phyloP scores from a whole-genome alignment of 2,329 filamentous ascomycete genomes.

The Trichoderma gracile region DNA sequence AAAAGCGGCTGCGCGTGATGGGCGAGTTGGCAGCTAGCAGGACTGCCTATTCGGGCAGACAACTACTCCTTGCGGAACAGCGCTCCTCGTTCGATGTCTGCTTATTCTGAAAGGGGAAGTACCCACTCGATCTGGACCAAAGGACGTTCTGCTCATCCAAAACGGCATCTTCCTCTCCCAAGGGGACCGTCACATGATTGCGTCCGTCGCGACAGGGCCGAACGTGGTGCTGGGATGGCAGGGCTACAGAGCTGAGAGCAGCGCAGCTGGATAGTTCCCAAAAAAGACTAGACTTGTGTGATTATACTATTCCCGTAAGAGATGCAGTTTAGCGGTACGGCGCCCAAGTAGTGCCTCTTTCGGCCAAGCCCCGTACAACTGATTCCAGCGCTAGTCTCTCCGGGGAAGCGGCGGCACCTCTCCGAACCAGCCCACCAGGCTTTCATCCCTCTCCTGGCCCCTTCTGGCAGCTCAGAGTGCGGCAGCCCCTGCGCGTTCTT shows the following conservation, averaged over 20 bases:
- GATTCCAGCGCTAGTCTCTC: slow-evolving; percentile 16
- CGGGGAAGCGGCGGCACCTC: slow-evolving; percentile 23
- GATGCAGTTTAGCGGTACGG: background rate
- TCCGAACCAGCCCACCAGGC: slow-evolving; percentile 22
- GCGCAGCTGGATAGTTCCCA: background rate
- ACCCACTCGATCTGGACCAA: slow-evolving; percentile 1
- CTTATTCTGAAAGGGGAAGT: slow-evolving; percentile 2
- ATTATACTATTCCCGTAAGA: background rate
- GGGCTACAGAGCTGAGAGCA: slow-evolving; percentile 19
- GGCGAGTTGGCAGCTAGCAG: slow-evolving; percentile 1
- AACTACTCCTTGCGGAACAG: slow-evolving; percentile 18
- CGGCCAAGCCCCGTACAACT: slow-evolving; percentile 4
- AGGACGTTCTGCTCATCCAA: background rate
- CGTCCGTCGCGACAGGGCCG: slow-evolving; percentile 23
- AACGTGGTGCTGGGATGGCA: slow-evolving; percentile 14
- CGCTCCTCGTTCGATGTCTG: background rate
- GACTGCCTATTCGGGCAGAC: background rate
- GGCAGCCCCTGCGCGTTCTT: slow-evolving; percentile 22
- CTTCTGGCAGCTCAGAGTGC: slow-evolving; percentile 13
- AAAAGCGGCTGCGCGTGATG: slow-evolving; percentile 21
- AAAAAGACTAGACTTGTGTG: background rate
- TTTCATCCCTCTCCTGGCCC: slow-evolving; percentile 12
- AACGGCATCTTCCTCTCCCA: slow-evolving; percentile 20
- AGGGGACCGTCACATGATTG: slow-evolving; percentile 27
- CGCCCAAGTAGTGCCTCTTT: slow-evolving; percentile 18